Evolutionary conservation across 345 rosid species (phyloP).

Genomic region (Camelina sativa): DNA sequence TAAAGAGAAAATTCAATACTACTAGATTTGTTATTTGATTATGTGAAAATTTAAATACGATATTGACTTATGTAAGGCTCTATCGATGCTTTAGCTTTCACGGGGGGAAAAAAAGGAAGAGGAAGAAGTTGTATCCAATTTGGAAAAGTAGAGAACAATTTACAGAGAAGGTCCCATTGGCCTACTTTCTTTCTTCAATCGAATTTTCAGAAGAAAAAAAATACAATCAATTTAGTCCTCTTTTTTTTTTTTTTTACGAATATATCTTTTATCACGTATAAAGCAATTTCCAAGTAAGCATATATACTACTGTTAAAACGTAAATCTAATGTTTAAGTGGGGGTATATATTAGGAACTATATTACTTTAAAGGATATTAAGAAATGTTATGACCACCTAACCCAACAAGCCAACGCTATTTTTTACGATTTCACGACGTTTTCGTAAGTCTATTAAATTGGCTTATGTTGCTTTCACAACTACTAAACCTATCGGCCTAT

Average conservation of each 20-base stretch:
- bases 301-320: slow-evolving; percentile 6
- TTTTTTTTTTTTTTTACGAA: not conserved
- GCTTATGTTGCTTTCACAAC: slow-evolving; percentile 41
- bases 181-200: slow-evolving; percentile 1
- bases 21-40: not conserved
- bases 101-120: not conserved
- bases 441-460: slow-evolving; percentile 28
- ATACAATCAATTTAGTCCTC: not conserved
- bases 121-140: slow-evolving; percentile 43
- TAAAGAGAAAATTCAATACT: not conserved
- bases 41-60: slow-evolving; percentile 14
- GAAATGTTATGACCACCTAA: slow-evolving; percentile 30
- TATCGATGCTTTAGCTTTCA: slow-evolving; percentile 32
- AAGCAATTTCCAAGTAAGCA: slow-evolving; percentile 11
- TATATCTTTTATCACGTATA: not conserved
- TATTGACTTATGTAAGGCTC: slow-evolving; percentile 21
- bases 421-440: slow-evolving; percentile 24
- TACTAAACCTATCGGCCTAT: slow-evolving; percentile 35
- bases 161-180: slow-evolving; percentile 30
- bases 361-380: slow-evolving; percentile 17
- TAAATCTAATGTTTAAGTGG: slow-evolving; percentile 31
- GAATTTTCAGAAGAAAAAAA: slow-evolving; percentile 13
- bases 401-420: slow-evolving; percentile 29
- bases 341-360: slow-evolving; percentile 25
- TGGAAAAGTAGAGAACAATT: slow-evolving; percentile 44